A percentile compares a stretch with the other conserved stretches of the same genome.
Evolutionary conservation across 208 protist genomes (phyloP).

Genomic region (Blechomonas ayalai): DNA sequence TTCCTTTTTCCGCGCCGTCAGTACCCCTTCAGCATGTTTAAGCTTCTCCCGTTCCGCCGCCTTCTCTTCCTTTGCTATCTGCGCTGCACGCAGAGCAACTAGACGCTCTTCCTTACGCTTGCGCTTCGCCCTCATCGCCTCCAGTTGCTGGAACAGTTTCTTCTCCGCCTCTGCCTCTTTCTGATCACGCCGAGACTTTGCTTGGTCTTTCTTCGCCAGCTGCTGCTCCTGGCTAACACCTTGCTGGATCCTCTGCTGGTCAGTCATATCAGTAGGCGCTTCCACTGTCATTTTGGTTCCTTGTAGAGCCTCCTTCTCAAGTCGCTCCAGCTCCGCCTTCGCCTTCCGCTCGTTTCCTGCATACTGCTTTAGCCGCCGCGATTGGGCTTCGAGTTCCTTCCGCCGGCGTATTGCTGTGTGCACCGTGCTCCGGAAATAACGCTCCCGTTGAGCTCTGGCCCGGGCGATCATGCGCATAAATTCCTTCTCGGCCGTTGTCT

Average conservation of each 20-base stretch:
- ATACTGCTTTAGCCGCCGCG: slow-evolving; percentile 10
- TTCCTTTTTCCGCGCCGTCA: not conserved
- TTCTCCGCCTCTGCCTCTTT: slow-evolving; percentile 1
- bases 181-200: not conserved
- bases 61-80: slow-evolving; percentile 1
- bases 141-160: slow-evolving; percentile 2
- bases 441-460: slow-evolving; percentile 5
- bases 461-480: slow-evolving; percentile 14
- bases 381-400: slow-evolving; percentile 7
- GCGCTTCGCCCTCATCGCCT: slow-evolving; percentile 1
- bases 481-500: slow-evolving; percentile 15
- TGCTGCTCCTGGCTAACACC: not conserved
- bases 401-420: slow-evolving; percentile 2
- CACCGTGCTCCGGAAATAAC: slow-evolving; percentile 8
- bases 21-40: slow-evolving; percentile 7
- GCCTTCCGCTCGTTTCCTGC: slow-evolving; percentile 15
- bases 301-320: slow-evolving; percentile 7
- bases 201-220: not conserved
- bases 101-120: not conserved
- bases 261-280: not conserved
- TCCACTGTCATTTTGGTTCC: no score
- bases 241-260: not conserved
- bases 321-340: slow-evolving; percentile 7
- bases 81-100: not conserved
- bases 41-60: slow-evolving; percentile 10